These are phyloP conservation scores for Kodamaea kakaduensis DNA, from an alignment of 805 yeast species.

Conservation along the genomic window DNA sequence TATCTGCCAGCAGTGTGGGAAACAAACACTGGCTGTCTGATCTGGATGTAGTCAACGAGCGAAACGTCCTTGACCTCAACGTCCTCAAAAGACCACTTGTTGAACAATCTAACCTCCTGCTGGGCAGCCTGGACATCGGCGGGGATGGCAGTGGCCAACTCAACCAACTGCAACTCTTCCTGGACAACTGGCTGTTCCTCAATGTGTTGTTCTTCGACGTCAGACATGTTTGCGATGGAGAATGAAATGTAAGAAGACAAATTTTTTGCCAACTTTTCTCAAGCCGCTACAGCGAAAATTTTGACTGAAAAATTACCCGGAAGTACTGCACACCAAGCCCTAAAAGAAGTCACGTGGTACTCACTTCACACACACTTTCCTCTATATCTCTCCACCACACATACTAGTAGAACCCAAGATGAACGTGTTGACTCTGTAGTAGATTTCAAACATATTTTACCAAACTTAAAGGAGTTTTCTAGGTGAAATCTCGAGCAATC, in stretches of 20 bases:
- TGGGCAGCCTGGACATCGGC: slow-evolving; percentile 95
- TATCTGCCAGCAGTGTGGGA: slow-evolving; percentile 99
- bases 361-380: no score
- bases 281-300: slow-evolving; percentile 1
- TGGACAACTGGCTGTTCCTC: slow-evolving; percentile 68
- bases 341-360: slow-evolving; percentile 3
- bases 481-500: no score
- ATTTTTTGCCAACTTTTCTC: slow-evolving; percentile 1
- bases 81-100: slow-evolving; percentile 99
- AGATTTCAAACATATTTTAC: no score
- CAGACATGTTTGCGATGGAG: slow-evolving; percentile 61
- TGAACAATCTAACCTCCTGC: slow-evolving; percentile 94
- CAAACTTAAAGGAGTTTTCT: no score
- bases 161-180: slow-evolving; percentile 78
- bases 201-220: slow-evolving; percentile 65
- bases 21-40: slow-evolving; percentile 95
- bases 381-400: no score
- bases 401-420: no score
- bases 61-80: slow-evolving; percentile 98
- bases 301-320: slow-evolving; percentile 5
- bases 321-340: slow-evolving; percentile 7
- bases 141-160: slow-evolving; percentile 94
- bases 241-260: slow-evolving; percentile 2
- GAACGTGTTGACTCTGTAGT: no score
- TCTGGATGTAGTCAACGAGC: slow-evolving; percentile 96